Evolutionary conservation across 495 filamentous ascomycete genomes (phyloP), one percentile per base, ranked within the genome.

Genomic region (Articulospora tetracladia): DNA sequence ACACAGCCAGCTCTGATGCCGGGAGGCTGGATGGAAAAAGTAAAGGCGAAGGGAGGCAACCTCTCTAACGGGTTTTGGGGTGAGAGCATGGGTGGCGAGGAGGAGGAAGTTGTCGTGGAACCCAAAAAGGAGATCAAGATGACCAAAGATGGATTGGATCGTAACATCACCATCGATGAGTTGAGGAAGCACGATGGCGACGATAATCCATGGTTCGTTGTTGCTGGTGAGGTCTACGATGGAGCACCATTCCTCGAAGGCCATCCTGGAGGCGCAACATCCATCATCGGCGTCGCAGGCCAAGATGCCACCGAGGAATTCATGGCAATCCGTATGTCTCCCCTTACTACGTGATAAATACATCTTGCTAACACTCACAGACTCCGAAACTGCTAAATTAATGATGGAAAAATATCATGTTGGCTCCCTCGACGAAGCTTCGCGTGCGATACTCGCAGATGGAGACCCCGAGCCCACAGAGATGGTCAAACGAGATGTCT

Each of bases 1-100:
- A 96, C 90, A 1, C 88, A 92, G 65, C 92, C 93, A 13, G 86
- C 86, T 0, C 68, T 91, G 27, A 84, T 85, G 57, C 79, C 88
- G 1, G 92, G 92, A 11, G 93, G 93, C 0, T 98, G 93, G 93
- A 98, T 98, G 93, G 92, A 97, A 69, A 77, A 85, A 27, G 89
- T 94, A n/a, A 97, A 96, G 72, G 91, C 89, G 57, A 84, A 81
- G 10, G 93, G 93, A 0, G 91, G 93, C 1, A 83, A 97, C 70
- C 68, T 97, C 22, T 74, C 77, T 12, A 95, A 96, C 69, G 87
- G 89, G 0, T 87, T 86, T 66, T 97, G 93, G 93, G 93, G 93
- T 11, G 91, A 97, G 68, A 85, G 77, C 56, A 49, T 66, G 57
- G 58, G 57, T 12, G 60, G 47, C 25, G 85, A 84, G n/a, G 80